Evolutionary conservation across 108 stramenopile genomes (phyloP).

Genomic region (Schizochytrium sp.): DNA sequence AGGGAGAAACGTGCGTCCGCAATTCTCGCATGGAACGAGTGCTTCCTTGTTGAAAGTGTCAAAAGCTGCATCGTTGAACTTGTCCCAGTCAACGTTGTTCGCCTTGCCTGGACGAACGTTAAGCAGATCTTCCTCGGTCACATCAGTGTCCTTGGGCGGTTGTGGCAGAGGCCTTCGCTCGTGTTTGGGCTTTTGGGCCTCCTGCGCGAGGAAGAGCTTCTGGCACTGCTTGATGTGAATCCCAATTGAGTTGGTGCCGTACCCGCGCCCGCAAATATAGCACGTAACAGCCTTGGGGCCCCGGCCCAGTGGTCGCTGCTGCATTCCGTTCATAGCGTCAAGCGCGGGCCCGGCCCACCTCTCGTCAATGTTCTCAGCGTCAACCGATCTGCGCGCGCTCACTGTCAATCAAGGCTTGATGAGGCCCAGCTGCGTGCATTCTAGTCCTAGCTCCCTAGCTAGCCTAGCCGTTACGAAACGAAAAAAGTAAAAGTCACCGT

Average conservation of each 20-base stretch:
- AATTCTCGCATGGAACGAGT: background rate
- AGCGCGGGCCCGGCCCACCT: too few relatives aligned
- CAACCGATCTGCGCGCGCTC: background rate
- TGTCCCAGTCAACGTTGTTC: background rate
- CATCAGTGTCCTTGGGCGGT: background rate
- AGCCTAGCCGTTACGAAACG: too few relatives aligned
- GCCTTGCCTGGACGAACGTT: background rate
- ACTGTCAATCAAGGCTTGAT: too few relatives aligned
- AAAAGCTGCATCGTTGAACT: background rate
- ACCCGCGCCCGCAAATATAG: conserved; percentile 16
- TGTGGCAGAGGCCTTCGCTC: background rate
- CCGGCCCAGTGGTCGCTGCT: background rate
- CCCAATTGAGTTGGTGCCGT: background rate
- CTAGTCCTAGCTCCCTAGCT: too few relatives aligned
- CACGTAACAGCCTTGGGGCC: background rate
- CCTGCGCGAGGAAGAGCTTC: background rate
- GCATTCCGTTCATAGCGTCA: background rate
- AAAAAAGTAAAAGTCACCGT: too few relatives aligned
- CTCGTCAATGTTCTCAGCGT: background rate
- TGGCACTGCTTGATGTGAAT: background rate
- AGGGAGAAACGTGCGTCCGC: background rate
- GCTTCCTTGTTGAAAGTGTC: conserved; percentile 5
- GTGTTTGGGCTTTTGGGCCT: background rate
- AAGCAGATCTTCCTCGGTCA: background rate
- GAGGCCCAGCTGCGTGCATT: too few relatives aligned